Evolutionary conservation across 1,284 basidiomycete genomes (phyloP), one percentile per base, ranked within the genome.

Genomic region (Ceratobasidium sp.): DNA sequence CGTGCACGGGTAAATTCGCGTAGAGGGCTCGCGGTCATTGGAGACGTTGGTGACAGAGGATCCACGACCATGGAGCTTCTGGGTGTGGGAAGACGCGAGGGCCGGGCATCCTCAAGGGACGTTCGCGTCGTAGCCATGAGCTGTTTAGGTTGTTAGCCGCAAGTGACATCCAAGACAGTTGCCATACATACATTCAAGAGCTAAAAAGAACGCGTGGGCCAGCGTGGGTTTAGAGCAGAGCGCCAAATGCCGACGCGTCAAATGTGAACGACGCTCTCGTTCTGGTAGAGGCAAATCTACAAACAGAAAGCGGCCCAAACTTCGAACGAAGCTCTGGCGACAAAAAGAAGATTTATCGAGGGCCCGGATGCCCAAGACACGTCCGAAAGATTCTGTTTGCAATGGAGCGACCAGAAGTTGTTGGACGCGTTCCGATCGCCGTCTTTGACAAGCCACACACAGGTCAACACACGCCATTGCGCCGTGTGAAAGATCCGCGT

Each of bases 71-170:
- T 71, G 1, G 66, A 71, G 54, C 19, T 59, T 8, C 66, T 53
- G 1, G 66, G 66, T 36, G 66, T 71, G n/a, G 66, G 66, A 11
- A 71, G 66, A 45, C 66, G 66, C 36, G 66, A 51, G 24, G 66
- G 66, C 24, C 66, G 66, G 53, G 36, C 36, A 11, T 67, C 65
- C 19, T 91, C 65, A 15, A 62, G 41, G 6, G 59, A 62, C 24
- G 59, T 36, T 45, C 59, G 59, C 19, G 59, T 36, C 11, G 59
- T 45, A 45, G 59, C 59, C 59, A 62, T 62, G 24, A 41, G 36
- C 59, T 62, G 27, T 24, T 45, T 24, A 47, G 11, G 36, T 47
- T 27, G 41, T 62, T 27, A 47, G 41, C 59, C 27, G 22, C 17
- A 44, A 45, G n/a, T 33, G 27, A 47, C 59, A n/a, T 36, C 36